Evolutionary conservation across 768 basidiomycete species (phyloP).

Genomic region (Crepidotus variabilis): DNA sequence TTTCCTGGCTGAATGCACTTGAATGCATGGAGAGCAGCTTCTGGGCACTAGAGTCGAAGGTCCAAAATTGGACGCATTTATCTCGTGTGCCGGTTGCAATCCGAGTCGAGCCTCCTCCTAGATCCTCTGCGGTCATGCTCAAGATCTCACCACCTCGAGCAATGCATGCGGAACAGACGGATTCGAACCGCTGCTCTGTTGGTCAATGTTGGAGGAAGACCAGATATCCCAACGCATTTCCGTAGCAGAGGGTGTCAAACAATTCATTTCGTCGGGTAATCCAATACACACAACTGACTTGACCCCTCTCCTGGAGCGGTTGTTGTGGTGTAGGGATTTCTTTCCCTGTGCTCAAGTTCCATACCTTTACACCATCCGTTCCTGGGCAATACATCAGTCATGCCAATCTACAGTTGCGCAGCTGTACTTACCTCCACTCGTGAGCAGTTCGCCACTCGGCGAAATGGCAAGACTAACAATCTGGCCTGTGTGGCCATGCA

Average conservation of each 20-base stretch:
- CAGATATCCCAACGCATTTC: slow-evolving; percentile 9
- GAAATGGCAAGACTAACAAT: slow-evolving; percentile 15
- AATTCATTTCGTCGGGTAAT: slow-evolving; percentile 8
- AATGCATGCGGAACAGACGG: slow-evolving; percentile 4
- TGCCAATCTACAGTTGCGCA: neutral
- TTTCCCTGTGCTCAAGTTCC: slow-evolving; percentile 8
- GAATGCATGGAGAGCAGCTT: slow-evolving; percentile 3
- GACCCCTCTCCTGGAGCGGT: slow-evolving; percentile 4
- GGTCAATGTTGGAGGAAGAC: slow-evolving; percentile 8
- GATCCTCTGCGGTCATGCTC: neutral
- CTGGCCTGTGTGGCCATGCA: slow-evolving; percentile 6
- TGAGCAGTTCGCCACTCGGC: slow-evolving; percentile 13
- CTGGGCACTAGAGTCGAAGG: slow-evolving; percentile 1
- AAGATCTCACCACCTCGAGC: slow-evolving; percentile 7
- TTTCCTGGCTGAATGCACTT: slow-evolving; percentile 5
- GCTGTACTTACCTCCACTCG: slow-evolving; percentile 15
- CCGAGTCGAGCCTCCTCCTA: neutral
- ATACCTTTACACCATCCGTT: slow-evolving; percentile 9
- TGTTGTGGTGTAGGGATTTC: slow-evolving; percentile 10
- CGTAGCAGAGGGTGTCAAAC: slow-evolving; percentile 11
- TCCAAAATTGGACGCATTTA: slow-evolving; percentile 6
- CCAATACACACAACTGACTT: slow-evolving; percentile 11
- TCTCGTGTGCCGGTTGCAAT: slow-evolving; percentile 3
- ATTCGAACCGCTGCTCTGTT: slow-evolving; percentile 7
- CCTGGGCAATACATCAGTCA: slow-evolving; percentile 1